phyloP scores from a whole-genome alignment of 2,329 filamentous ascomycete species.

The Claviceps capensis region DNA sequence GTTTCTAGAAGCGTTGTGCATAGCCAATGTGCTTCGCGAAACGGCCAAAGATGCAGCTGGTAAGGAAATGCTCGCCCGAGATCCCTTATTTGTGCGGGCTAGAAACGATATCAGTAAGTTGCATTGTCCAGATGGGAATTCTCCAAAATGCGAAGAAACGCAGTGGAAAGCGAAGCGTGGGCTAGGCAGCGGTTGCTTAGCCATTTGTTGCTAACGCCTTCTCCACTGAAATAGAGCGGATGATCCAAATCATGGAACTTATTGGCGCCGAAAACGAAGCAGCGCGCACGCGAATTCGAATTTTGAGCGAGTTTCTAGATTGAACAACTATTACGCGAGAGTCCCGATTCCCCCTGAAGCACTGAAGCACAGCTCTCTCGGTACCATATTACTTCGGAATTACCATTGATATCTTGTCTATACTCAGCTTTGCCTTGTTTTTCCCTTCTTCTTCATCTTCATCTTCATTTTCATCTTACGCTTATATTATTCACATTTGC shows the following conservation, averaged over 20 bases:
- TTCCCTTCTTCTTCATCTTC: neutral
- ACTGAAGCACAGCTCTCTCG: neutral
- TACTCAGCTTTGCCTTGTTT: neutral
- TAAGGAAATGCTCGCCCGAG: conserved; percentile 31
- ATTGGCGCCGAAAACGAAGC: conserved; percentile 47
- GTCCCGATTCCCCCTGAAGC: neutral
- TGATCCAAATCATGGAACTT: conserved; percentile 49
- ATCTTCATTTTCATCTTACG: neutral
- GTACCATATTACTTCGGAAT: neutral
- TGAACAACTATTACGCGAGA: neutral
- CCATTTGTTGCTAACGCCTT: neutral
- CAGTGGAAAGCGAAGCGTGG: neutral
- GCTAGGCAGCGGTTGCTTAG: neutral
- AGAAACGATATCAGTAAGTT: conserved; percentile 46
- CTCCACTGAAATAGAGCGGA: conserved; percentile 29
- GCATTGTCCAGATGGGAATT: neutral
- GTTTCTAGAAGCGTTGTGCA: conserved; percentile 62
- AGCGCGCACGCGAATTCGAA: conserved; percentile 43
- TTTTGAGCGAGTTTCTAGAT: conserved; percentile 39
- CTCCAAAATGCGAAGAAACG: neutral
- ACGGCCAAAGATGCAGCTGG: conserved; percentile 31
- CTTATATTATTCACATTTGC: too few relatives aligned
- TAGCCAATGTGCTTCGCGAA: conserved; percentile 45
- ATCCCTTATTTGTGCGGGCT: conserved; percentile 46
- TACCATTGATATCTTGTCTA: neutral